A percentile compares a stretch with the other conserved stretches of the same genome.
Conservation (phyloP, 1,139 yeast genomes). For the Candida glucosophila region DNA sequence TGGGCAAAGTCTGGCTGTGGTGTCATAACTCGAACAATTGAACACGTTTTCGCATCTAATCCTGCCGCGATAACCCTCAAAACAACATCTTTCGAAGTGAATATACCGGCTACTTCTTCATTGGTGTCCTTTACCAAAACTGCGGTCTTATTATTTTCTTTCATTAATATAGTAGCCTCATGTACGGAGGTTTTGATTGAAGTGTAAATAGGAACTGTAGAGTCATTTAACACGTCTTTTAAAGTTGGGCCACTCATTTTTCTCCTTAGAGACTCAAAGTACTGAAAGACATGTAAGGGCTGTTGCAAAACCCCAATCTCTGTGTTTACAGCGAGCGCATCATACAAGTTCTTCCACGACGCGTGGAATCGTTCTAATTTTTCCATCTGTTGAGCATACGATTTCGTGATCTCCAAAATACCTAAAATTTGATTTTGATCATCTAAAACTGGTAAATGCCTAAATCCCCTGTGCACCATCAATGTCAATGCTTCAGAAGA, state of each 20-base stretch:
- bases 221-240: conserved; percentile 52
- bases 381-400: conserved; percentile 88
- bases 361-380: conserved; percentile 75
- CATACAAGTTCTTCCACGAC: conserved; percentile 66
- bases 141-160: conserved; percentile 71
- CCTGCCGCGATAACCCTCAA: conserved; percentile 86
- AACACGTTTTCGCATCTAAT: conserved; percentile 68
- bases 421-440: conserved; percentile 66
- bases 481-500: conserved; percentile 78
- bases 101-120: conserved; percentile 73
- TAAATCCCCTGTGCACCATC: conserved; percentile 76
- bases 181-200: conserved; percentile 62
- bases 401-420: conserved; percentile 79
- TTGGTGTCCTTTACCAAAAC: conserved; percentile 64
- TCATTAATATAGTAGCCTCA: conserved; percentile 78
- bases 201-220: conserved; percentile 61
- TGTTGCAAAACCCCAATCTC: conserved; percentile 63
- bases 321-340: conserved; percentile 73
- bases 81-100: conserved; percentile 85
- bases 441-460: conserved; percentile 81
- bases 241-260: conserved; percentile 78
- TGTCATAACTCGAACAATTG: conserved; percentile 85
- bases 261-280: conserved; percentile 63
- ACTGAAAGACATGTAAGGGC: conserved; percentile 64
- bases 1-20: conserved; percentile 82